Evolutionary conservation across 164 flowering plant genomes (phyloP).

Genomic region (Magnolia changhungtana): DNA sequence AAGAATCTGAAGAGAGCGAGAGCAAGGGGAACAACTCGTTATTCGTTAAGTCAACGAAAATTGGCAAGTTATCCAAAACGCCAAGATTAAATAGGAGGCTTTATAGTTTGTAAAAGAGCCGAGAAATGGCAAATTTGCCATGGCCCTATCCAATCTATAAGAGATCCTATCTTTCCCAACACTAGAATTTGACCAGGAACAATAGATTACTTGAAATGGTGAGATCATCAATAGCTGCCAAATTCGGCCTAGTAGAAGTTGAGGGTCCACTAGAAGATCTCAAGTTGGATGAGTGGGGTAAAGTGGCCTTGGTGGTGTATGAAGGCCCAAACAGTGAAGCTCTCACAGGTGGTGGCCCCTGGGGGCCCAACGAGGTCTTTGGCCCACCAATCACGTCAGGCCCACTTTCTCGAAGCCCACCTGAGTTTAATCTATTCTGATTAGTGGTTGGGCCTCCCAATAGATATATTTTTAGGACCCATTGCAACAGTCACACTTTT

Average conservation of each 20-base stretch:
- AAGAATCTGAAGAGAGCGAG: not conserved
- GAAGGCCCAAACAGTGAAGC: too few relatives aligned
- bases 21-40: not conserved
- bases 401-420: too few relatives aligned
- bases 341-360: too few relatives aligned
- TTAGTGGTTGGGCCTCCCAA: too few relatives aligned
- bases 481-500: too few relatives aligned
- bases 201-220: not conserved
- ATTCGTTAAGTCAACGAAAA: not conserved
- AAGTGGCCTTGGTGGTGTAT: too few relatives aligned
- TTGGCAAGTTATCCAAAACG: not conserved
- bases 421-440: too few relatives aligned
- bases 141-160: not conserved
- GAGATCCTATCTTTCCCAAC: not conserved
- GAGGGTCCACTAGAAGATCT: too few relatives aligned
- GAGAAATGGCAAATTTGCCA: not conserved
- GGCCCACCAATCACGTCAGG: too few relatives aligned
- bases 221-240: not conserved
- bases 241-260: not conserved
- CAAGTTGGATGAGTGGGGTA: too few relatives aligned
- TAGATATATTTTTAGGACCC: too few relatives aligned
- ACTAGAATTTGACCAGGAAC: not conserved
- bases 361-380: too few relatives aligned
- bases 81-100: not conserved
- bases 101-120: not conserved